These are phyloP conservation scores for Favolaschia claudopus DNA, from an alignment of 768 basidiomycete species.

Conservation along the genomic window DNA sequence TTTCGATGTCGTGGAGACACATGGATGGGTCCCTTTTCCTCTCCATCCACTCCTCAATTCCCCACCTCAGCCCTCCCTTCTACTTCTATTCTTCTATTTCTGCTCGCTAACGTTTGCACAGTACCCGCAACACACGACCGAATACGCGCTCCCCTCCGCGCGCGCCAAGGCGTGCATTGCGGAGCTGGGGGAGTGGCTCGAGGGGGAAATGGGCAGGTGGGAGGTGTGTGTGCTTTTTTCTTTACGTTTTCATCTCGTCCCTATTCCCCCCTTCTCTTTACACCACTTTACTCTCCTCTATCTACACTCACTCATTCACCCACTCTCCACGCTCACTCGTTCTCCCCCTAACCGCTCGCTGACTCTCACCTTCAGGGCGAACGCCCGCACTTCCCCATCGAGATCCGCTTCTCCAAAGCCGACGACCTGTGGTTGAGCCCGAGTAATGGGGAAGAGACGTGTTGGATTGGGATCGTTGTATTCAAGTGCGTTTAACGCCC, in stretches of 20 bases:
- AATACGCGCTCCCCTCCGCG: constrained; percentile 89
- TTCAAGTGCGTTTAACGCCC: constrained; percentile 89
- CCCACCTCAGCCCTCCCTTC: background rate
- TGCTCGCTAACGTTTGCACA: constrained; percentile 35
- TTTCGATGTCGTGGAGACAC: too few relatives aligned
- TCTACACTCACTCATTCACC: background rate
- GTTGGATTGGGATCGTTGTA: constrained; percentile 98
- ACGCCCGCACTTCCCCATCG: constrained; percentile 90
- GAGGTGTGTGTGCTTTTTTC: constrained; percentile 1
- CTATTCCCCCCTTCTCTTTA: background rate
- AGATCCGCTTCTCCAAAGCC: constrained; percentile 85
- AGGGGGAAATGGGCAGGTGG: constrained; percentile 54
- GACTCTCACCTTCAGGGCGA: constrained; percentile 68
- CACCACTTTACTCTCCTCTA: background rate
- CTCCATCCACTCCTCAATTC: background rate
- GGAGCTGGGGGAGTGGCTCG: constrained; percentile 77
- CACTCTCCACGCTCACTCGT: background rate
- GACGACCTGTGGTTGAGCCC: constrained; percentile 98
- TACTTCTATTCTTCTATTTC: background rate
- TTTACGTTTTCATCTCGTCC: background rate
- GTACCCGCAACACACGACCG: constrained; percentile 94
- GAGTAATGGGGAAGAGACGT: constrained; percentile 76
- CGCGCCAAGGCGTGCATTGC: constrained; percentile 70
- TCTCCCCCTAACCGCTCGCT: too few relatives aligned
- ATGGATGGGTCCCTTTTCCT: too few relatives aligned